These are phyloP conservation scores for Wickerhamiella alocasiicola DNA, from an alignment of 805 yeast species.

Conservation along the genomic window DNA sequence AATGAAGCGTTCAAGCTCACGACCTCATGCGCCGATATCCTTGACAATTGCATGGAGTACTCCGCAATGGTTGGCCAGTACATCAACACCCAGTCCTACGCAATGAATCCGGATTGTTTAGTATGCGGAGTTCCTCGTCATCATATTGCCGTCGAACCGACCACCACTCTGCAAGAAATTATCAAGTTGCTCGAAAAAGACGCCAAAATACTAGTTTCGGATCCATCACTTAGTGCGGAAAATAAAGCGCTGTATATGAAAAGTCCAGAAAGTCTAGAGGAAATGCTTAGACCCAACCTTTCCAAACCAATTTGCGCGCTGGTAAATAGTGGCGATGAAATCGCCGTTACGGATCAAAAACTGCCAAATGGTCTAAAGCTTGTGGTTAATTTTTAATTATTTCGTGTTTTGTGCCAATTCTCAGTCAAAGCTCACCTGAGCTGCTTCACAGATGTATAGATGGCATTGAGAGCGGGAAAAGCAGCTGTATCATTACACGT, in stretches of 20 bases:
- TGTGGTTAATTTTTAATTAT: not conserved
- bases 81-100: conserved; percentile 57
- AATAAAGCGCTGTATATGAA: conserved; percentile 34
- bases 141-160: conserved; percentile 15
- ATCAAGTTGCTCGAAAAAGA: conserved; percentile 30
- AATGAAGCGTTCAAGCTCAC: conserved; percentile 74
- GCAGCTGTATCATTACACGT: too few relatives aligned
- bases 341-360: conserved; percentile 40
- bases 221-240: conserved; percentile 38
- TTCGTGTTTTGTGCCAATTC: not conserved
- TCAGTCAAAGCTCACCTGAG: not conserved
- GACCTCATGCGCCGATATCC: conserved; percentile 51
- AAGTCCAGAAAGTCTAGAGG: conserved; percentile 37
- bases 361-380: conserved; percentile 29
- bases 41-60: conserved; percentile 75
- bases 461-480: too few relatives aligned
- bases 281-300: conserved; percentile 36
- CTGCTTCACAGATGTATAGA: not conserved
- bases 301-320: conserved; percentile 27
- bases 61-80: conserved; percentile 73
- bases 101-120: conserved; percentile 49
- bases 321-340: conserved; percentile 35
- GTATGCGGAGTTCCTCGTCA: conserved; percentile 49
- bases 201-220: conserved; percentile 26
- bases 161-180: conserved; percentile 32